Percentiles rank a stretch among this genome's conserved stretches.
These are phyloP conservation scores for Fusarium redolens DNA, from an alignment of 2,329 filamentous ascomycete genomes.

Conservation along the genomic window DNA sequence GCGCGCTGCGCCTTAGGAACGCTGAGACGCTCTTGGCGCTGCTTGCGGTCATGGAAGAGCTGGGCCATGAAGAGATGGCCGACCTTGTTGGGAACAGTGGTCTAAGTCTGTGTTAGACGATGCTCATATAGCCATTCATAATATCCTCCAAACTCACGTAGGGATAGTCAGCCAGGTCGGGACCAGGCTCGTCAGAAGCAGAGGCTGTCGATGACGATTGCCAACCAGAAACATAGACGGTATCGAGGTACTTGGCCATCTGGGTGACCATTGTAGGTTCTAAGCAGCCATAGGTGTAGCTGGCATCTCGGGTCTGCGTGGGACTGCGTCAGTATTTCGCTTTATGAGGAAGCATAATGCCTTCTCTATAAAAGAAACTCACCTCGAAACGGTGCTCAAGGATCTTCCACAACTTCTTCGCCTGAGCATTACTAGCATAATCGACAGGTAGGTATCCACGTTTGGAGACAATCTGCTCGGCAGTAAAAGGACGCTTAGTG, in stretches of 20 bases:
- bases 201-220: constrained; percentile 98
- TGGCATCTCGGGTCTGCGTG: constrained; percentile 79
- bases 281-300: constrained; percentile 96
- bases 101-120: constrained; percentile 65
- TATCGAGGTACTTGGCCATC: constrained; percentile 99
- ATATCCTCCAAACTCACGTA: constrained; percentile 68
- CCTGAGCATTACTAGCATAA: constrained; percentile 88
- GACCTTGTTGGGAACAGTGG: constrained; percentile 98
- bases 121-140: not conserved
- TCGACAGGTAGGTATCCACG: constrained; percentile 89
- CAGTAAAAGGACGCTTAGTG: constrained; percentile 92
- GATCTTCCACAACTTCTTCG: constrained; percentile 95
- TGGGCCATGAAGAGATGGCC: constrained; percentile 98
- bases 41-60: constrained; percentile 99
- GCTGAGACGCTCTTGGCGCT: constrained; percentile 91
- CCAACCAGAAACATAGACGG: constrained; percentile 98
- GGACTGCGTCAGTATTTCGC: not conserved
- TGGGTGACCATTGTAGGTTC: constrained; percentile 99
- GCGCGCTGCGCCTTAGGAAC: constrained; percentile 77
- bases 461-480: constrained; percentile 97
- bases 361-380: constrained; percentile 42
- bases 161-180: constrained; percentile 97
- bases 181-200: constrained; percentile 92
- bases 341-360: not conserved
- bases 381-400: constrained; percentile 89